These are phyloP conservation scores for Leccinum rimulosum DNA, from an alignment of 768 basidiomycete genomes.

Conservation along the genomic window DNA sequence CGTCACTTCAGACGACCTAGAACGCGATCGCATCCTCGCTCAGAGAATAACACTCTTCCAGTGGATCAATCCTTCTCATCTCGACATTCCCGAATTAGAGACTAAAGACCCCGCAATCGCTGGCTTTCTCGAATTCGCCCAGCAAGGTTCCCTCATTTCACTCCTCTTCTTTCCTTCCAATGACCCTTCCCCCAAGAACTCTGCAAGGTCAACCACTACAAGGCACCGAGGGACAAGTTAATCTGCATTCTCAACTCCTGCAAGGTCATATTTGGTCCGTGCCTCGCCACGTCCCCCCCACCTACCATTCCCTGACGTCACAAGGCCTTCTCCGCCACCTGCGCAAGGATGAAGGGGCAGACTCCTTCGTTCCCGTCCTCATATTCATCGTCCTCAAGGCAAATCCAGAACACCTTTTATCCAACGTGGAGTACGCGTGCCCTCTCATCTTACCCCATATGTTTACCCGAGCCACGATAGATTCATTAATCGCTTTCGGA, in stretches of 20 bases:
- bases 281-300: slow-evolving; percentile 7
- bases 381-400: slow-evolving; percentile 92
- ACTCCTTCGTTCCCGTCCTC: slow-evolving; percentile 91
- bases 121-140: slow-evolving; percentile 86
- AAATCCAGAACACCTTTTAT: slow-evolving; percentile 91
- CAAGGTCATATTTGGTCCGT: slow-evolving; percentile 97
- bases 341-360: slow-evolving; percentile 82
- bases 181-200: slow-evolving; percentile 55
- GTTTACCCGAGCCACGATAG: slow-evolving; percentile 36
- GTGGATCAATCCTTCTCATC: slow-evolving; percentile 86
- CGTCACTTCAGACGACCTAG: slow-evolving; percentile 93
- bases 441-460: neutral
- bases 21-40: slow-evolving; percentile 84
- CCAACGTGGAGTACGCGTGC: slow-evolving; percentile 83
- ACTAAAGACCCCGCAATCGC: slow-evolving; percentile 44
- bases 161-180: neutral
- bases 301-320: neutral
- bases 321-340: slow-evolving; percentile 88
- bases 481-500: slow-evolving; percentile 94
- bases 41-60: slow-evolving; percentile 89
- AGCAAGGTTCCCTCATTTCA: slow-evolving; percentile 63
- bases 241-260: slow-evolving; percentile 97
- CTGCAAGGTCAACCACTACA: slow-evolving; percentile 97
- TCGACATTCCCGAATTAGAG: slow-evolving; percentile 83
- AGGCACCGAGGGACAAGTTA: slow-evolving; percentile 96